Percentiles rank a stretch among this genome's conserved stretches.
Evolutionary conservation across 169 alveolate species (phyloP).

Genomic region (Amoebophrya sp.): DNA sequence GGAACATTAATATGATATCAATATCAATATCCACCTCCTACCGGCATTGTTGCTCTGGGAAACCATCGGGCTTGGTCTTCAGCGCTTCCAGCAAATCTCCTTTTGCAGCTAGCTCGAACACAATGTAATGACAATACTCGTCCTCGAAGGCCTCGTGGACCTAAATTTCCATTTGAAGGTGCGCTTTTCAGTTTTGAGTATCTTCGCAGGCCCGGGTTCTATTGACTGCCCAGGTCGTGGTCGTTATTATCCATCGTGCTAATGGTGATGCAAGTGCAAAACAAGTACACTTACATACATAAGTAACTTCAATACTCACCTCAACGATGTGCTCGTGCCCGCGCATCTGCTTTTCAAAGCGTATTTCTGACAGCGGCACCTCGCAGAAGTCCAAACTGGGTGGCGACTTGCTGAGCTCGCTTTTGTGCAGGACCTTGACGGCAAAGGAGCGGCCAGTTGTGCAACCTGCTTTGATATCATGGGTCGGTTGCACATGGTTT

Average conservation of each 20-base stretch:
- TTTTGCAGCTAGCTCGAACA: conserved; percentile 1
- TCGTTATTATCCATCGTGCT: no score
- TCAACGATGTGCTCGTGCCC: conserved; percentile 28
- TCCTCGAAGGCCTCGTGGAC: conserved; percentile 29
- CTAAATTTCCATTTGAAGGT: no score
- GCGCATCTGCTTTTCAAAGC: neutral
- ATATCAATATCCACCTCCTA: no score
- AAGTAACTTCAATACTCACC: neutral
- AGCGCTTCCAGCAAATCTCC: conserved; percentile 35
- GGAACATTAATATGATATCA: no score
- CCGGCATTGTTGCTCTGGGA: conserved; percentile 12
- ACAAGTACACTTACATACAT: no score
- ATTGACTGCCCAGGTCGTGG: no score
- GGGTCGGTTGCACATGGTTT: neutral
- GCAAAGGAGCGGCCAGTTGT: conserved; percentile 30
- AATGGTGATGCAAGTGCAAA: no score
- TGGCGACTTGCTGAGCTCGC: conserved; percentile 5
- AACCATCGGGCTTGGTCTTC: conserved; percentile 26
- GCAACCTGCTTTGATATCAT: neutral
- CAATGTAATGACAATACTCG: conserved; percentile 30
- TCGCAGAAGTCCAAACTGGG: conserved; percentile 32
- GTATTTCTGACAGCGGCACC: conserved; percentile 30
- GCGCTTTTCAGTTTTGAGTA: no score
- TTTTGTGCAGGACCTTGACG: conserved; percentile 35
- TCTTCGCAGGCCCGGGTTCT: no score